Percentiles rank a stretch among this genome's conserved stretches.
These are phyloP conservation scores for Smithsoniella earleae DNA, from an alignment of 163 green algal genomes.

Conservation along the genomic window DNA sequence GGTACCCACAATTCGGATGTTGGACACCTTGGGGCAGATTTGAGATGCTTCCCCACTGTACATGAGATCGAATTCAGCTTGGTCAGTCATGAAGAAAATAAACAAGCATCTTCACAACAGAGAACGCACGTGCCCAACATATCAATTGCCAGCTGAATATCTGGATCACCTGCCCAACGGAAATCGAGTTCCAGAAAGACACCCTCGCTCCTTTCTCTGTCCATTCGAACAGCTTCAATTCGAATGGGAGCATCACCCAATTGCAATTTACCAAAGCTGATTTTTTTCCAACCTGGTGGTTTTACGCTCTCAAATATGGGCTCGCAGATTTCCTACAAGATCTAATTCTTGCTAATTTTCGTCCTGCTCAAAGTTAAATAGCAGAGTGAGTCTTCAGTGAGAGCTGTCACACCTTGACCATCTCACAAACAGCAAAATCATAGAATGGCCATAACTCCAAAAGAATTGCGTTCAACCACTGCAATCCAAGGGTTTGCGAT, in stretches of 20 bases:
- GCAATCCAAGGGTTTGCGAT: conserved; percentile 25
- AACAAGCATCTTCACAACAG: not conserved
- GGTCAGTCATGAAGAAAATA: not conserved
- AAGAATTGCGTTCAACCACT: conserved; percentile 77
- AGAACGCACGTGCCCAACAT: conserved; percentile 37
- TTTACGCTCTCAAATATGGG: conserved; percentile 55
- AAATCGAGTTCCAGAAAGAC: conserved; percentile 65
- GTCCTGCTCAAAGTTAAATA: not conserved
- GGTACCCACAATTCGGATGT: conserved; percentile 66
- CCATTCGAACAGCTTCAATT: conserved; percentile 39
- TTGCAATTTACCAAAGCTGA: conserved; percentile 75
- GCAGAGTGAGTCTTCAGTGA: not conserved
- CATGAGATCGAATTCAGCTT: not conserved
- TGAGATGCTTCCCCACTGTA: conserved; percentile 50
- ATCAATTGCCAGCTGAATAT: conserved; percentile 79
- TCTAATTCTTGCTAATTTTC: not conserved
- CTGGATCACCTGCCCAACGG: conserved; percentile 73
- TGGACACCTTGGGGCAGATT: conserved; percentile 77
- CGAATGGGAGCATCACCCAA: conserved; percentile 75
- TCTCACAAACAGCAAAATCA: conserved; percentile 63
- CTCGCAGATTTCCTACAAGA: conserved; percentile 47
- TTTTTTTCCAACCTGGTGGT: conserved; percentile 65
- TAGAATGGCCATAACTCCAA: conserved; percentile 76
- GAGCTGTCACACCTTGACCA: conserved; percentile 55
- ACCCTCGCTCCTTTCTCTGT: conserved; percentile 33